Evolutionary conservation across 2,329 filamentous ascomycete species (phyloP), one percentile per base, ranked within the genome.

Genomic region (Coniochaeta pulveracea): DNA sequence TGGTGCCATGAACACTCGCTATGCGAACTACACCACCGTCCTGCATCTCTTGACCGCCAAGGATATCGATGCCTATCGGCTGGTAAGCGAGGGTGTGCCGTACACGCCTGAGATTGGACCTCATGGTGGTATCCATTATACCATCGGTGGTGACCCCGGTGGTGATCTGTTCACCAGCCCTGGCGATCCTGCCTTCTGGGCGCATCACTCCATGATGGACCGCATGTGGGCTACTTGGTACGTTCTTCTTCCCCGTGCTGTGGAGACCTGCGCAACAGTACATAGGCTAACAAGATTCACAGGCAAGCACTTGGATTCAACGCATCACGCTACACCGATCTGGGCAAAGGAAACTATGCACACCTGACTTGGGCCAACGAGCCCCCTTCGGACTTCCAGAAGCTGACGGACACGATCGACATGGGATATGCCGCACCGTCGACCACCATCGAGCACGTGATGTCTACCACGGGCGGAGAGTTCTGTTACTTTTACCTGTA

Each of bases 61-160:
- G 5, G 42, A 55, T 21, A 48, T 61, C 29, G 36, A 38, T 7
- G 41, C 43, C 6, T 61, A 60, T 41, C 49, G 58, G 33, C 47
- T 45, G 19, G 33, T 46, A 11, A 53, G 57, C 36, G 54, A 61
- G 41, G 57, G 55, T 4, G 42, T 54, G 9, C 47, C 47, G 5
- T 42, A 42, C 33, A 46, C 44, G 0, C 34, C 40, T 11, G 44
- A 50, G 21, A 45, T 56, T n/a, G 54, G 53, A 3, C 46, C 49
- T 7, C 51, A 49, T 27, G 47, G 47, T 4, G 51, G 44, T 11
- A 46, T 42, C 33, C 53, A 55, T 33, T 57, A 51, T 40, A 46
- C 51, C 34, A 49, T 51, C 10, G 52, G 47, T 3, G 52, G 53
- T 26, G 54, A 56, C 34, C 52, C 53, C 6, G 53, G 54, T 22